Percentiles rank a stretch among this genome's conserved stretches.
Evolutionary conservation across 139 green algal genomes (phyloP).

Genomic region (Chlorella ohadii): DNA sequence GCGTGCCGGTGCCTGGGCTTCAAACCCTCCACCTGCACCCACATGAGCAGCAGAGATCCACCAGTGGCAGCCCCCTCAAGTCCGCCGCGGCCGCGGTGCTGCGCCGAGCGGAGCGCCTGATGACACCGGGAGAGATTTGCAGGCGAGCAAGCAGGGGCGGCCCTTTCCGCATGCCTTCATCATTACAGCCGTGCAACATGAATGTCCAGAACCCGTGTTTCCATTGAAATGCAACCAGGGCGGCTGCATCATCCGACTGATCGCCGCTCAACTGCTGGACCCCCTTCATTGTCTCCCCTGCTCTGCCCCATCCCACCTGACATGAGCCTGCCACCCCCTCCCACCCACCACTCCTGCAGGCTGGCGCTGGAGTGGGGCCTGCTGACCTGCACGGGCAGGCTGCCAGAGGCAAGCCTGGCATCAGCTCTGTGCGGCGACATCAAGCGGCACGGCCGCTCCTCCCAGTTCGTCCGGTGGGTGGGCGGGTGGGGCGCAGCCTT

Average conservation of each 20-base stretch:
- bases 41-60: neutral
- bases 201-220: no score
- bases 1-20: no score
- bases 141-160: neutral
- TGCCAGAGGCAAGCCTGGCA: conserved; percentile 87
- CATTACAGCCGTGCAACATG: no score
- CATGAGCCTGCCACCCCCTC: neutral
- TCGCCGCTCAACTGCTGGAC: no score
- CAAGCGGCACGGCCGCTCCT: conserved; percentile 71
- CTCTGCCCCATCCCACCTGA: neutral
- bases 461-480: conserved; percentile 60
- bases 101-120: conserved; percentile 64
- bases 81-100: conserved; percentile 77
- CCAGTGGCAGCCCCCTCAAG: conserved; percentile 79
- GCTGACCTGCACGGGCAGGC: conserved; percentile 58
- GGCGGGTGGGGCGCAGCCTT: neutral
- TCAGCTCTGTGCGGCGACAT: conserved; percentile 85
- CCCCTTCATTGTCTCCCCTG: no score
- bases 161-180: neutral
- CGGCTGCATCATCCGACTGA: no score
- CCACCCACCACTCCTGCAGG: neutral
- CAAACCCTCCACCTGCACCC: no score
- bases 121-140: conserved; percentile 77
- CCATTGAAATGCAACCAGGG: no score
- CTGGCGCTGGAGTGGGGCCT: conserved; percentile 2